phyloP scores from a whole-genome alignment of 2,329 filamentous ascomycete species.

The Fusarium acutatum region DNA sequence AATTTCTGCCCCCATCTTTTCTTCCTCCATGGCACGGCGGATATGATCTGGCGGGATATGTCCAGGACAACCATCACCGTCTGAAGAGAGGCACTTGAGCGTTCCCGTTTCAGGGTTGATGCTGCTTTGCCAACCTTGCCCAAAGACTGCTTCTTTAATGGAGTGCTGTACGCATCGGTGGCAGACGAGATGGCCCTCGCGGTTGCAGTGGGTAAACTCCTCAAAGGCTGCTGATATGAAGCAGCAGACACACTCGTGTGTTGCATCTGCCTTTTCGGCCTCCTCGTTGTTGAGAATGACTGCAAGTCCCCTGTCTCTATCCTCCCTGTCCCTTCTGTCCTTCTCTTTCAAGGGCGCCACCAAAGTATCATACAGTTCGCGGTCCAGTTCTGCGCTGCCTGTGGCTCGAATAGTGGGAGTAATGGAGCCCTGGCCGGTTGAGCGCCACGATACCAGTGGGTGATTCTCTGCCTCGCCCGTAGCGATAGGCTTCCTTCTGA shows the following conservation, averaged over 20 bases:
- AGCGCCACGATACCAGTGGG: conserved; percentile 69
- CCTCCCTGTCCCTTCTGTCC: conserved; percentile 54
- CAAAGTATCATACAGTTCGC: conserved; percentile 67
- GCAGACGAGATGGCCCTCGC: conserved; percentile 77
- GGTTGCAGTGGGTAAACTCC: conserved; percentile 75
- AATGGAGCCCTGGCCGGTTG: conserved; percentile 62
- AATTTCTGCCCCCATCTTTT: conserved; percentile 75
- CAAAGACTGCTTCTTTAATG: conserved; percentile 87
- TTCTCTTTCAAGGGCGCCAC: conserved; percentile 61
- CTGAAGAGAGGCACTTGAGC: conserved; percentile 83
- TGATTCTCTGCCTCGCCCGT: conserved; percentile 66
- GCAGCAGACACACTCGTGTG: conserved; percentile 81
- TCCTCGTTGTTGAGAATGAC: conserved; percentile 64
- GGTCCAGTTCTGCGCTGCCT: conserved; percentile 70
- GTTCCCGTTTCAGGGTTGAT: conserved; percentile 78
- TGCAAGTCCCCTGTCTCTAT: conserved; percentile 63
- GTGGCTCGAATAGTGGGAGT: conserved; percentile 72
- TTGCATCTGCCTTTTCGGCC: conserved; percentile 64
- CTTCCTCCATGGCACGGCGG: conserved; percentile 74
- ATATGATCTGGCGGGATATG: conserved; percentile 75
- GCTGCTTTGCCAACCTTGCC: conserved; percentile 87
- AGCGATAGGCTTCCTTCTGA: conserved; percentile 67
- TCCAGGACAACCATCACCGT: conserved; percentile 76
- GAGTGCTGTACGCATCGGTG: conserved; percentile 84
- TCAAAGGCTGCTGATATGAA: conserved; percentile 77